A percentile compares a stretch with the other conserved stretches of the same genome.
phyloP scores from a whole-genome alignment of 1,284 basidiomycete species.

The Butyriboletus regius region DNA sequence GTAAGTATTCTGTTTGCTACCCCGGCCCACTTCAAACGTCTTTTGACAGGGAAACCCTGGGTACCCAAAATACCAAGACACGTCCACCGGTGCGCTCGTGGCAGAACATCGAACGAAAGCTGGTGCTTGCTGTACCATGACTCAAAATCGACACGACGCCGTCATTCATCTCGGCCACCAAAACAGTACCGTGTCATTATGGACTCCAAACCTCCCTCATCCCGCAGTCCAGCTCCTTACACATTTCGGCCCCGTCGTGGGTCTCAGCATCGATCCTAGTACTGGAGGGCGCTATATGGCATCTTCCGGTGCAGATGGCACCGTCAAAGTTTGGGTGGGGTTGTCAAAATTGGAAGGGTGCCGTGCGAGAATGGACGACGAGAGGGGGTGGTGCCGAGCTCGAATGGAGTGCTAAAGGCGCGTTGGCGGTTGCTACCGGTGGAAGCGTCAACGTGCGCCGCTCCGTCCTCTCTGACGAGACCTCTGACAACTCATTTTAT shows the following conservation, averaged over 20 bases:
- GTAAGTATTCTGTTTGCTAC: conserved; percentile 40
- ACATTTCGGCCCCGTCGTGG: conserved; percentile 80
- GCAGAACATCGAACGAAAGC: conserved; percentile 86
- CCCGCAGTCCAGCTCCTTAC: conserved; percentile 88
- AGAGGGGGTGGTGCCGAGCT: conserved; percentile 57
- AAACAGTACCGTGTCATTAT: conserved; percentile 86
- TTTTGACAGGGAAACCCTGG: conserved; percentile 70
- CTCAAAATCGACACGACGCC: conserved; percentile 86
- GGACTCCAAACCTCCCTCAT: conserved; percentile 90
- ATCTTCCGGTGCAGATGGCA: conserved; percentile 81
- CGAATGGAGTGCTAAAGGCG: conserved; percentile 77
- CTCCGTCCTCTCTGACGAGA: neutral
- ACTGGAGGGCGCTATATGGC: conserved; percentile 84
- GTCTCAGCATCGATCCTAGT: conserved; percentile 77
- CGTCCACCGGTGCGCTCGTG: conserved; percentile 84
- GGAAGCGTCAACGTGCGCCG: conserved; percentile 69
- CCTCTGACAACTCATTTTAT: neutral
- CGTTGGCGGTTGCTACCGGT: conserved; percentile 75
- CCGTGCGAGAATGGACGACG: conserved; percentile 73
- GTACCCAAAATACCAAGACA: conserved; percentile 94
- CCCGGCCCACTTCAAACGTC: neutral
- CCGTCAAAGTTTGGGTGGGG: conserved; percentile 99
- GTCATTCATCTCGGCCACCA: conserved; percentile 91
- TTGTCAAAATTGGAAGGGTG: conserved; percentile 86
- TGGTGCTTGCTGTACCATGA: conserved; percentile 79